Conservation (phyloP, 192 early-diverging fungal species). For the Rhizoclosmatium sp. region DNA sequence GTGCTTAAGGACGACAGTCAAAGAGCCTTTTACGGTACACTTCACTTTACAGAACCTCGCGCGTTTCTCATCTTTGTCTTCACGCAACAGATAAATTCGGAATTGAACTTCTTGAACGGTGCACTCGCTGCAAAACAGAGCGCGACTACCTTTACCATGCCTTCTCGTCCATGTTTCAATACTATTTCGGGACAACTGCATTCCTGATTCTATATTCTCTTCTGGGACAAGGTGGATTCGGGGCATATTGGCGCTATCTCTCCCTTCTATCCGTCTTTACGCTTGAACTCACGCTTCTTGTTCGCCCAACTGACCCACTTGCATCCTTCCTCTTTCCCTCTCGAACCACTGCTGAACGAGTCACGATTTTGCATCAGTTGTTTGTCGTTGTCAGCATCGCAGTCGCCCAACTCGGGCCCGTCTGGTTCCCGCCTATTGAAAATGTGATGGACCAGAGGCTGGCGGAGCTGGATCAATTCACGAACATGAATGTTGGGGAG, state of each 20-base stretch:
- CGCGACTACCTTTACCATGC: slow-evolving; percentile 45
- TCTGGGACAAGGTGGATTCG: slow-evolving; percentile 49
- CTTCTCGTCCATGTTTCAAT: slow-evolving; percentile 33
- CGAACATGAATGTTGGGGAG: slow-evolving; percentile 48
- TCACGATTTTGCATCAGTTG: slow-evolving; percentile 54
- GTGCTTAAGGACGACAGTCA: slow-evolving; percentile 50
- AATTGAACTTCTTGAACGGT: slow-evolving; percentile 18
- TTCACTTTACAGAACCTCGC: background rate
- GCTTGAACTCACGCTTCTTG: slow-evolving; percentile 45
- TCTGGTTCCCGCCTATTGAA: slow-evolving; percentile 41
- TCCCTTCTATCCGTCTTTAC: slow-evolving; percentile 38
- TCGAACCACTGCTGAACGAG: slow-evolving; percentile 51
- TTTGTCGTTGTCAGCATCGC: slow-evolving; percentile 54
- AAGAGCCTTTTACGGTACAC: slow-evolving; percentile 53
- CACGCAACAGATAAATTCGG: slow-evolving; percentile 51
- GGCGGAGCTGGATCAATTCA: slow-evolving; percentile 48
- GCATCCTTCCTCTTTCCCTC: slow-evolving; percentile 41
- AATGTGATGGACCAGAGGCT: slow-evolving; percentile 16
- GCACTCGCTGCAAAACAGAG: slow-evolving; percentile 50
- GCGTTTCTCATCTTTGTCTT: background rate
- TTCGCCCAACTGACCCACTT: slow-evolving; percentile 2
- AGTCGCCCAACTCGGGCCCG: slow-evolving; percentile 55
- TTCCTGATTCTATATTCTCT: slow-evolving; percentile 48
- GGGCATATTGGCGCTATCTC: slow-evolving; percentile 54
- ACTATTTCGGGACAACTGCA: slow-evolving; percentile 43